Percentiles rank a stretch among this genome's conserved stretches.
Evolutionary conservation across 768 basidiomycete species (phyloP).

Genomic region (Serendipita vermifera): DNA sequence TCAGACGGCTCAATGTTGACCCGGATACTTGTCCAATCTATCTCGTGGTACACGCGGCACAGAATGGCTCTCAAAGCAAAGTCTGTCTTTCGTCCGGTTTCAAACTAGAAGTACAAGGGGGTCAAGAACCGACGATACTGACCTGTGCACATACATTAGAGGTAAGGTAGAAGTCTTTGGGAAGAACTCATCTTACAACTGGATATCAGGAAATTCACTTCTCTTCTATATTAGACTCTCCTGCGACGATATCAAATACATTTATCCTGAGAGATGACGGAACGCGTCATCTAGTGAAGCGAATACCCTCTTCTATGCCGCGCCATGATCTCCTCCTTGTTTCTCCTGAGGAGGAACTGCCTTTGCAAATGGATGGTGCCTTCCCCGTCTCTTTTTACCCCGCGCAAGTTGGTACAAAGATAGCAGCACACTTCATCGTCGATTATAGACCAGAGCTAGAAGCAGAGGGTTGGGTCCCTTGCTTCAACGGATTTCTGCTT

Average conservation of each 20-base stretch:
- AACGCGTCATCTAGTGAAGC: constrained; percentile 29
- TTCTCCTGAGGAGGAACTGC: constrained; percentile 17
- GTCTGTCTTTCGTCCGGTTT: background rate
- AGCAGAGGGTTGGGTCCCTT: constrained; percentile 34
- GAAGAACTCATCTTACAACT: background rate
- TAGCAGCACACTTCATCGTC: constrained; percentile 45
- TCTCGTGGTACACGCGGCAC: background rate
- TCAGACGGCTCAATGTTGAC: too few relatives aligned
- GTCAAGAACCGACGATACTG: background rate
- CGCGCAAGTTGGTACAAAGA: constrained; percentile 29
- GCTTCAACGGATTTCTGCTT: constrained; percentile 39
- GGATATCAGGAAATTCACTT: constrained; percentile 26
- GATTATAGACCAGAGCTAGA: constrained; percentile 24
- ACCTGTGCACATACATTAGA: background rate
- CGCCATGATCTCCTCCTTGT: constrained; percentile 45
- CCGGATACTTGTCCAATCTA: background rate
- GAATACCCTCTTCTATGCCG: constrained; percentile 44
- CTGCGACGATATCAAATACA: constrained; percentile 28
- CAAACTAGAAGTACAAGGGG: background rate
- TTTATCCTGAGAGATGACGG: constrained; percentile 21
- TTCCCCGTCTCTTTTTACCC: constrained; percentile 57
- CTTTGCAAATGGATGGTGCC: constrained; percentile 31
- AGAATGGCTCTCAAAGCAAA: background rate
- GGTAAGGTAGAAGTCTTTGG: background rate
- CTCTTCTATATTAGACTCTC: constrained; percentile 22